These are phyloP conservation scores for Dactylellina cionopaga DNA, from an alignment of 2,329 filamentous ascomycete genomes.

Conservation along the genomic window DNA sequence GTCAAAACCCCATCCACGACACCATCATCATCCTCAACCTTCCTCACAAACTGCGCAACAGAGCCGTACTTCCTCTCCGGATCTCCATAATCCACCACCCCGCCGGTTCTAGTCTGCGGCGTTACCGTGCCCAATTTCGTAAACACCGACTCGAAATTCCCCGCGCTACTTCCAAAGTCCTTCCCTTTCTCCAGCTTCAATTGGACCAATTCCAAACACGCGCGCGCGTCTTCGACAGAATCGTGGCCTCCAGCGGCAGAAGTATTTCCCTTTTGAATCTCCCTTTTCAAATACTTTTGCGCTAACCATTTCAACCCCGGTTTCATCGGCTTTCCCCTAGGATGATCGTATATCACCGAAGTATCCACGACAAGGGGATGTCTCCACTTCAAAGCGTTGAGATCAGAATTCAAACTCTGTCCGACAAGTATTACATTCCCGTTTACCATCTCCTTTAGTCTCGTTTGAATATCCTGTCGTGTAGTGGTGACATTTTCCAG, in stretches of 20 bases:
- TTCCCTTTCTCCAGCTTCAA: conserved; percentile 95
- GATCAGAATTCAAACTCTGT: conserved; percentile 83
- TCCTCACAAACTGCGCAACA: conserved; percentile 68
- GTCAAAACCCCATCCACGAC: conserved; percentile 68
- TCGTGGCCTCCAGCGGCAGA: conserved; percentile 77
- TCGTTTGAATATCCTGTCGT: conserved; percentile 81
- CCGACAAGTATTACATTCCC: conserved; percentile 79
- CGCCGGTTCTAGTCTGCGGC: conserved; percentile 71
- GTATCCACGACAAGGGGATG: conserved; percentile 97
- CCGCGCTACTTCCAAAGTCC: conserved; percentile 81
- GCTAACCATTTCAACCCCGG: conserved; percentile 89
- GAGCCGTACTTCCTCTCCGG: conserved; percentile 72
- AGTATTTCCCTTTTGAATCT: conserved; percentile 81
- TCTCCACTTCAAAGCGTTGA: conserved; percentile 83
- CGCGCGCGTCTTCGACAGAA: conserved; percentile 89
- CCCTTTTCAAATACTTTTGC: conserved; percentile 83
- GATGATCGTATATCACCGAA: conserved; percentile 86
- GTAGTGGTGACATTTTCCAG: conserved; percentile 84
- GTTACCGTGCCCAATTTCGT: conserved; percentile 74
- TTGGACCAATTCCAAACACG: conserved; percentile 91
- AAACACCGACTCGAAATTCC: conserved; percentile 87
- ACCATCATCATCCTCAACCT: conserved; percentile 65
- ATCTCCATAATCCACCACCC: conserved; percentile 90
- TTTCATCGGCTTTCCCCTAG: conserved; percentile 86
- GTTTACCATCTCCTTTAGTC: conserved; percentile 76